Conservation (phyloP, 352 stramenopile genomes). For the Phytophthora citricola region DNA sequence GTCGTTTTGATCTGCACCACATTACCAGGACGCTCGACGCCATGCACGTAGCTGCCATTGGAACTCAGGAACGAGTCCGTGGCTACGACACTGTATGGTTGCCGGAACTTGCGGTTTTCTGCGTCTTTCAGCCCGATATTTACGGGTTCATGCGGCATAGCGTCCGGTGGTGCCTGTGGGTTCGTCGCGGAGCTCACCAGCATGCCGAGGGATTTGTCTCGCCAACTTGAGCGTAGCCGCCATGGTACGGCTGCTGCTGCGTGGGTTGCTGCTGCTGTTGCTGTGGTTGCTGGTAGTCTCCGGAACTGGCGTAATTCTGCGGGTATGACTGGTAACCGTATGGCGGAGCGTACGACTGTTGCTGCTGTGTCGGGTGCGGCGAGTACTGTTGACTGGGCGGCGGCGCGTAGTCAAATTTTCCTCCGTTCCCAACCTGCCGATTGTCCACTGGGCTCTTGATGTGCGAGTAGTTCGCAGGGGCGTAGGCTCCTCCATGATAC, state of each 20-base stretch:
- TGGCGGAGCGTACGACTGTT: constrained; percentile 39
- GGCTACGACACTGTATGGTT: constrained; percentile 34
- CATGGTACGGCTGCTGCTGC: constrained; percentile 46
- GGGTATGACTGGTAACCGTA: constrained; percentile 47
- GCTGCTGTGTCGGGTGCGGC: constrained; percentile 27
- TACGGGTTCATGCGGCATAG: constrained; percentile 47
- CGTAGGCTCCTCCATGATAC: constrained; percentile 37
- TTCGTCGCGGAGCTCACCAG: constrained; percentile 66
- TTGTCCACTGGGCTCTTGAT: constrained; percentile 33
- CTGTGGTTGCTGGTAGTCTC: constrained; percentile 41
- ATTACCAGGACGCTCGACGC: constrained; percentile 44
- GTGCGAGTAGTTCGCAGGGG: constrained; percentile 34
- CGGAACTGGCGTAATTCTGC: constrained; percentile 41
- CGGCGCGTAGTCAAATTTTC: constrained; percentile 38
- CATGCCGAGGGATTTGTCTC: constrained; percentile 58
- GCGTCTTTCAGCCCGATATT: constrained; percentile 49
- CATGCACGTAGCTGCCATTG: constrained; percentile 35
- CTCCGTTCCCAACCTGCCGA: constrained; percentile 16
- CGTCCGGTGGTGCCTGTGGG: constrained; percentile 36
- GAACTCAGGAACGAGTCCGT: constrained; percentile 44
- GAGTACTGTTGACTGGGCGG: constrained; percentile 40
- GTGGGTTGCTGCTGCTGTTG: constrained; percentile 36
- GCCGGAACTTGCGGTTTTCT: constrained; percentile 50
- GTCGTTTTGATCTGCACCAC: constrained; percentile 54
- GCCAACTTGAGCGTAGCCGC: constrained; percentile 33